Evolutionary conservation across 2,329 filamentous ascomycete genomes (phyloP), one percentile per base, ranked within the genome.

Genomic region (Colletotrichum caudatum): DNA sequence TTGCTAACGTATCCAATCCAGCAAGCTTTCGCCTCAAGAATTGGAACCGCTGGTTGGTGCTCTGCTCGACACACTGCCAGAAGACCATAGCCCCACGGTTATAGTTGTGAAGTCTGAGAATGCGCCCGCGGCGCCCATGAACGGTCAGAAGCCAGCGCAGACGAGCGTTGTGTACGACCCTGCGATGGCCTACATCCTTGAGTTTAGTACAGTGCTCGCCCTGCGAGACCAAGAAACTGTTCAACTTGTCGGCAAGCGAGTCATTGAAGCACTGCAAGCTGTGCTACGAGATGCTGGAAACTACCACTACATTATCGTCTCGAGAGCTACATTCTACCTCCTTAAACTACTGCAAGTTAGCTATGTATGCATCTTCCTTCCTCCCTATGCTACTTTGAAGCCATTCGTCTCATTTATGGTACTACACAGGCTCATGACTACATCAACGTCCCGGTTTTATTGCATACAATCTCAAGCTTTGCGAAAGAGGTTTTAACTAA

Each of bases 21-120:
- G 84, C 11, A 79, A 80, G 57, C 79, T 88, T 7, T 77, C 82
- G 6, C 78, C 81, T 23, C 75, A 78, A 7, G 78, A 78, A 35
- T 76, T 83, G 8, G 80, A 81, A 66, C 74, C 78, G 4, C 74
- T 84, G 5, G 88, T 97, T 8, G 87, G 92, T 74, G 89, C 93
- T 14, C 85, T 99, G 18, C 85, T 98, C 16, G 88, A 91, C 23
- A 91, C 97, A 76, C 86, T 99, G n/a, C 95, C 95, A 0, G 95
- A 98, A 77, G 93, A 96, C 74, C 91, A 84, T 70, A 84, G 90
- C 61, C 90, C 92, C 3, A 90, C 93, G 2, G 90, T 98, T 69
- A 97, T 98, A 74, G 92, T 91, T 23, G 93, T 98, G 58, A 98
- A 97, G 82, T 87, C 94, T n/a, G 95, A 98, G 71, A 87, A 92